Evolutionary conservation across 1,284 basidiomycete genomes (phyloP).

Genomic region (Ganoderma lucidum): DNA sequence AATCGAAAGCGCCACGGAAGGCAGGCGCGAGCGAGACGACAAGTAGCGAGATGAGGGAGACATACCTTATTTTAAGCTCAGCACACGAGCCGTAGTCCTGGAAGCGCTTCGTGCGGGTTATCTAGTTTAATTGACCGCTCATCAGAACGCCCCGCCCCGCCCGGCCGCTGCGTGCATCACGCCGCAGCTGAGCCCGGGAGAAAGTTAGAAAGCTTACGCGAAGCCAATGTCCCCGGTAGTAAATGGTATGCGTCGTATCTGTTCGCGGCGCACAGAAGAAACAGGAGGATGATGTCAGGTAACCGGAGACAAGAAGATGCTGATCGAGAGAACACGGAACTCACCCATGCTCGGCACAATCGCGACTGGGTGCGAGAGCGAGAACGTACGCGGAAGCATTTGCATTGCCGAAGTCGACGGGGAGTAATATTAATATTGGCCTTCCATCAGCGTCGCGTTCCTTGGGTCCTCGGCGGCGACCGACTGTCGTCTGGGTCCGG

Average conservation of each 20-base stretch:
- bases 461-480: slow-evolving; percentile 1
- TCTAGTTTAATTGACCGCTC: slow-evolving; percentile 51
- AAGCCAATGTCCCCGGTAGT: slow-evolving; percentile 87
- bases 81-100: slow-evolving; percentile 75
- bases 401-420: slow-evolving; percentile 4
- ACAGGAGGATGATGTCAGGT: slow-evolving; percentile 37
- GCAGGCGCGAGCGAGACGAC: not conserved
- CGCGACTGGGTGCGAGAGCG: slow-evolving; percentile 33
- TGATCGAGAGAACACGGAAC: slow-evolving; percentile 16
- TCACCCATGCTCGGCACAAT: slow-evolving; percentile 43
- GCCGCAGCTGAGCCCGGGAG: slow-evolving; percentile 1
- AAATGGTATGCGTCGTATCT: slow-evolving; percentile 88
- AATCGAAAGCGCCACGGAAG: slow-evolving; percentile 21
- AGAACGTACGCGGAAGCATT: not conserved
- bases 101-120: slow-evolving; percentile 78
- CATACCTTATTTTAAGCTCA: slow-evolving; percentile 80
- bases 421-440: not conserved
- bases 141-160: slow-evolving; percentile 35
- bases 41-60: slow-evolving; percentile 9
- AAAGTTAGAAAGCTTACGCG: slow-evolving; percentile 54
- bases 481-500: not conserved
- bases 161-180: slow-evolving; percentile 21
- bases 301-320: slow-evolving; percentile 7
- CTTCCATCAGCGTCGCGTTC: slow-evolving; percentile 13
- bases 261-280: slow-evolving; percentile 14